Conservation (phyloP, 2,329 filamentous ascomycete species). For the Paecilomyces niveus region DNA sequence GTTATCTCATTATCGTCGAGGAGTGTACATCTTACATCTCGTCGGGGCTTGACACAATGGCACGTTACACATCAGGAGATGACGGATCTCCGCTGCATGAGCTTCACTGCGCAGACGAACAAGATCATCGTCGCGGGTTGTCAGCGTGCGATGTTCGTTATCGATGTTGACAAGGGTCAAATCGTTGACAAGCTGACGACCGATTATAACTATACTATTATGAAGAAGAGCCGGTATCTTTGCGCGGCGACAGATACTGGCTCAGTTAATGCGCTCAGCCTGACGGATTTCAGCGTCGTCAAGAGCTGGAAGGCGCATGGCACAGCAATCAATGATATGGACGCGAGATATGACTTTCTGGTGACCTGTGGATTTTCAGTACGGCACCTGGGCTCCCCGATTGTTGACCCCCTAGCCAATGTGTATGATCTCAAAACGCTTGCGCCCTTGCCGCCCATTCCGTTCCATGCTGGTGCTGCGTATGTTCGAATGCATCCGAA, state of each 20-base stretch:
- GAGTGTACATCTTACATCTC: constrained; percentile 80
- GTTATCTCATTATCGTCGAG: constrained; percentile 76
- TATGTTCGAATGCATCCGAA: constrained; percentile 95
- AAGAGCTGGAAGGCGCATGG: constrained; percentile 89
- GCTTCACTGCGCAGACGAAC: constrained; percentile 80
- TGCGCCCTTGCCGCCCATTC: constrained; percentile 79
- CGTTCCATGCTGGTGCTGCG: constrained; percentile 84
- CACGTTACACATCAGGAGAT: constrained; percentile 74
- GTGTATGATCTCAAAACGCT: constrained; percentile 94
- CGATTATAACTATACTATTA: constrained; percentile 74
- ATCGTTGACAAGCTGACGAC: constrained; percentile 66
- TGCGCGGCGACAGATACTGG: constrained; percentile 83
- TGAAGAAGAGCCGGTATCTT: constrained; percentile 83
- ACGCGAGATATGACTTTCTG: constrained; percentile 88
- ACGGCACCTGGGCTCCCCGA: constrained; percentile 69
- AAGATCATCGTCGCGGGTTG: constrained; percentile 81
- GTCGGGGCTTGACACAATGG: constrained; percentile 80
- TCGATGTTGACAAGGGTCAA: constrained; percentile 65
- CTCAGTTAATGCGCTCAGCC: constrained; percentile 77
- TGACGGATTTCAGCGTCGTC: constrained; percentile 66
- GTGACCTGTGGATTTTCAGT: constrained; percentile 92
- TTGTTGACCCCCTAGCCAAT: constrained; percentile 87
- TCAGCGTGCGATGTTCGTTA: constrained; percentile 76
- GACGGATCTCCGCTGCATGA: constrained; percentile 88
- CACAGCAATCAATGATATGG: constrained; percentile 90